Conservation (phyloP, 176 grass and related monocot species). For the Oryza rufipogon region DNA sequence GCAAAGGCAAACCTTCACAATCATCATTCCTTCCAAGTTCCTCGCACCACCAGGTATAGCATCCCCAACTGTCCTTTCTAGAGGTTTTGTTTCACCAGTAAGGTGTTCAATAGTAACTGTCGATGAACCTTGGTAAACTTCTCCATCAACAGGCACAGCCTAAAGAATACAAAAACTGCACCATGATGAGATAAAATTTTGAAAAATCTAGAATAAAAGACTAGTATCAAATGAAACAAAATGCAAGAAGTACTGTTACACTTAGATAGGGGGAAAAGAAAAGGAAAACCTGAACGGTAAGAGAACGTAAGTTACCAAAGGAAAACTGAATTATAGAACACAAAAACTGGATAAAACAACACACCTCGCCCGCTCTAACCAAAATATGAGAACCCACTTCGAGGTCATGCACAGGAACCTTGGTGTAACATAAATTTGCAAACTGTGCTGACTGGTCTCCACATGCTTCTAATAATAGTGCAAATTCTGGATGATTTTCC, state of each 20-base stretch:
- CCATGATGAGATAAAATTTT: constrained; percentile 44
- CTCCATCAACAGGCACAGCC: constrained; percentile 98
- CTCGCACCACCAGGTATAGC: constrained; percentile 90
- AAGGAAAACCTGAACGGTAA: not conserved
- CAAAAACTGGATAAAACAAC: constrained; percentile 34
- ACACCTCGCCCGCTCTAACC: constrained; percentile 97
- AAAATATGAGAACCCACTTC: constrained; percentile 90
- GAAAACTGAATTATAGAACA: constrained; percentile 13
- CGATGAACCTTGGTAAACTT: constrained; percentile 95
- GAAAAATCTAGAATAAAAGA: constrained; percentile 17
- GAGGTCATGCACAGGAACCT: constrained; percentile 92
- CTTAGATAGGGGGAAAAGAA: constrained; percentile 9
- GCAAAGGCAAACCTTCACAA: constrained; percentile 99
- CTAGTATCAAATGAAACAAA: not conserved
- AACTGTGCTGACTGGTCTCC: constrained; percentile 59
- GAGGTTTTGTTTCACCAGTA: constrained; percentile 90
- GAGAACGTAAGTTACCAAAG: not conserved
- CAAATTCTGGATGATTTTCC: constrained; percentile 93
- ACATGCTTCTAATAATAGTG: constrained; percentile 72
- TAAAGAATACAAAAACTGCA: constrained; percentile 63
- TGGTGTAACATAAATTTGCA: constrained; percentile 81
- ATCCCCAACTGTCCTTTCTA: constrained; percentile 89
- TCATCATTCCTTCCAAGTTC: constrained; percentile 99
- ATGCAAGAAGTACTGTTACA: not conserved
- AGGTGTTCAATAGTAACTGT: constrained; percentile 94